Conservation (phyloP, 768 basidiomycete genomes). For the Paxillus involutus region DNA sequence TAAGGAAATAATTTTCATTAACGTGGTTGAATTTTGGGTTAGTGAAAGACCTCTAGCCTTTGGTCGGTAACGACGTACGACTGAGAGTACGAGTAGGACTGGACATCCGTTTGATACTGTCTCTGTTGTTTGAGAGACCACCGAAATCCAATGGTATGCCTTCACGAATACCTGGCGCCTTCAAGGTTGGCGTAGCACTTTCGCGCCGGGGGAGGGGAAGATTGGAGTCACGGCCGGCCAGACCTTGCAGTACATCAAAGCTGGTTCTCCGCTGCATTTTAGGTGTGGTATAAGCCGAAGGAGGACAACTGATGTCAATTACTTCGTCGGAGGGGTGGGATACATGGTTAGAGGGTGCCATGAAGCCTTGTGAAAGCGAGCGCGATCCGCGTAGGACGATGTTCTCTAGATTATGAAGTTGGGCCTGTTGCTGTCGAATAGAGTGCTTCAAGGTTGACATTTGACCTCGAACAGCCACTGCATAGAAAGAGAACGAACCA, state of each 20-base stretch:
- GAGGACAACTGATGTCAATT: conserved; percentile 31
- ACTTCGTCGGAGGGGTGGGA: conserved; percentile 35
- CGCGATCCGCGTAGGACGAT: conserved; percentile 67
- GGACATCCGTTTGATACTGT: conserved; percentile 49
- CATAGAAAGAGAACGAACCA: conserved; percentile 27
- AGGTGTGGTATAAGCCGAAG: conserved; percentile 36
- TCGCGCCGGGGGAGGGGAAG: conserved; percentile 69
- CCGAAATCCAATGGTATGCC: conserved; percentile 67
- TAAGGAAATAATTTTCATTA: conserved; percentile 33
- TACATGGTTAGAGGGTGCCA: conserved; percentile 39
- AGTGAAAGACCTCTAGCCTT: conserved; percentile 22
- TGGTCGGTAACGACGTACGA: conserved; percentile 51
- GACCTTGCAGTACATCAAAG: conserved; percentile 65
- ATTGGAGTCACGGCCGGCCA: conserved; percentile 76
- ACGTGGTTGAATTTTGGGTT: conserved; percentile 17
- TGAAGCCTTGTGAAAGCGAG: conserved; percentile 45
- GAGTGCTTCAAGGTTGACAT: conserved; percentile 80
- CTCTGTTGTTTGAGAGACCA: conserved; percentile 36
- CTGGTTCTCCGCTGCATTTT: conserved; percentile 65
- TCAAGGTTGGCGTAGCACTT: conserved; percentile 32
- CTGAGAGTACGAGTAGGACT: conserved; percentile 80
- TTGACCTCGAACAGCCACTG: conserved; percentile 76
- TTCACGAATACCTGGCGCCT: conserved; percentile 64
- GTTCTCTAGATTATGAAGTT: conserved; percentile 68
- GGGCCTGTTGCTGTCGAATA: conserved; percentile 83